These are phyloP conservation scores for Pseudozyma pruni DNA, from an alignment of 1,284 basidiomycete species.

Conservation along the genomic window DNA sequence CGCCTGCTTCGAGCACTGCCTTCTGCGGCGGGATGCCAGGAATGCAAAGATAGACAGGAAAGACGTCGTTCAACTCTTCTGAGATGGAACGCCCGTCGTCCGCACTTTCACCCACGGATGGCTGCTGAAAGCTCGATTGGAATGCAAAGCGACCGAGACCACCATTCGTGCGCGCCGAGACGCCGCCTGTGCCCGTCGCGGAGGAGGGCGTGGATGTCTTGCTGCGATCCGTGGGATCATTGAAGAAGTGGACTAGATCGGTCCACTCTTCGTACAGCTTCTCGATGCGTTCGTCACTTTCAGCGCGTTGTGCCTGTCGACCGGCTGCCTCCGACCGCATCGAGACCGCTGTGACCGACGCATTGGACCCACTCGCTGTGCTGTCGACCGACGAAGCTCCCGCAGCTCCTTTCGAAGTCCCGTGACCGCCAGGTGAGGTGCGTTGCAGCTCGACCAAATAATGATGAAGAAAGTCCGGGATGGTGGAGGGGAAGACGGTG, in stretches of 20 bases:
- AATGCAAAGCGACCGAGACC: constrained; percentile 35
- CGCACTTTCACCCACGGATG: constrained; percentile 10
- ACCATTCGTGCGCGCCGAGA: constrained; percentile 23
- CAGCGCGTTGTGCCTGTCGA: constrained; percentile 28
- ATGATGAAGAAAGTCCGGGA: constrained; percentile 92
- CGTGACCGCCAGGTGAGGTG: constrained; percentile 21
- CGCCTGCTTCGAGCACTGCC: constrained; percentile 13
- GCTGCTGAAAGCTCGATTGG: constrained; percentile 48
- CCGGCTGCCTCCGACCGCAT: constrained; percentile 22
- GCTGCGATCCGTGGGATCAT: constrained; percentile 4
- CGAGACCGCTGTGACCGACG: constrained; percentile 36
- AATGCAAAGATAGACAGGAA: constrained; percentile 53
- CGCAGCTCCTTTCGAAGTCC: constrained; percentile 1
- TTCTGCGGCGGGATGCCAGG: constrained; percentile 48
- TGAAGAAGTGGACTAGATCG: constrained; percentile 47
- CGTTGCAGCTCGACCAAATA: constrained; percentile 85
- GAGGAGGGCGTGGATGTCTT: background rate
- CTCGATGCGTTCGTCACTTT: constrained; percentile 65
- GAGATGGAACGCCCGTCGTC: constrained; percentile 14
- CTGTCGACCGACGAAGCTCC: constrained; percentile 23
- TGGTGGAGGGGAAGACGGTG: constrained; percentile 86
- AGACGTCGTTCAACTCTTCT: constrained; percentile 24
- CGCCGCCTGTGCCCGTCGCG: constrained; percentile 1
- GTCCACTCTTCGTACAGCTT: constrained; percentile 65
- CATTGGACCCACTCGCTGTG: constrained; percentile 32